Conservation (phyloP, 495 filamentous ascomycete genomes). For the Ascodesmis nigricans region DNA sequence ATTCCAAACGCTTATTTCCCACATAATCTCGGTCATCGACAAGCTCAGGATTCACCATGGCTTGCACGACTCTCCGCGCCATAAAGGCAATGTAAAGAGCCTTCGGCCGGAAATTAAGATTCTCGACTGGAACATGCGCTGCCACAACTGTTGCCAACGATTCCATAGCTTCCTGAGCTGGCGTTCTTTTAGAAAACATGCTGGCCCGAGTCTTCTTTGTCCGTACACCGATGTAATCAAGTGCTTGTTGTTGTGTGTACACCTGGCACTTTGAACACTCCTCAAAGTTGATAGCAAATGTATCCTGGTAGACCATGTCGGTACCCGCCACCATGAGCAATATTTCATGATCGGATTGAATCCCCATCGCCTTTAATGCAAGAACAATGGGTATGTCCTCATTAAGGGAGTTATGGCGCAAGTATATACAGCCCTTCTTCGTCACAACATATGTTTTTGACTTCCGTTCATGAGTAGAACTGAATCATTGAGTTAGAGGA, state of each 20-base stretch:
- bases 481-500: too few relatives aligned
- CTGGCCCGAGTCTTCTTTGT: constrained; percentile 42
- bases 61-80: constrained; percentile 84
- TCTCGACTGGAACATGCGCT: constrained; percentile 74
- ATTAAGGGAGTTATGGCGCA: constrained; percentile 80
- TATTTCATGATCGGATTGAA: constrained; percentile 86
- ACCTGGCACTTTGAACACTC: constrained; percentile 61
- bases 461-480: constrained; percentile 89
- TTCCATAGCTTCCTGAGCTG: constrained; percentile 73
- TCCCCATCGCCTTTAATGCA: constrained; percentile 77
- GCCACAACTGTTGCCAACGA: constrained; percentile 77
- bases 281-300: constrained; percentile 85
- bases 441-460: constrained; percentile 87
- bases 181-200: constrained; percentile 32
- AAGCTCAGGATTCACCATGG: constrained; percentile 61
- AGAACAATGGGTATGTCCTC: constrained; percentile 87
- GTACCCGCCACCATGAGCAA: constrained; percentile 65
- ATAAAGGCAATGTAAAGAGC: constrained; percentile 90
- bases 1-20: constrained; percentile 84
- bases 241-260: constrained; percentile 77
- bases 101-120: constrained; percentile 83
- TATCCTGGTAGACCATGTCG: constrained; percentile 72
- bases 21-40: constrained; percentile 96
- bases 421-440: constrained; percentile 72
- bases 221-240: constrained; percentile 68